Conservation (phyloP, 768 basidiomycete species). For the Boletus huronensis region DNA sequence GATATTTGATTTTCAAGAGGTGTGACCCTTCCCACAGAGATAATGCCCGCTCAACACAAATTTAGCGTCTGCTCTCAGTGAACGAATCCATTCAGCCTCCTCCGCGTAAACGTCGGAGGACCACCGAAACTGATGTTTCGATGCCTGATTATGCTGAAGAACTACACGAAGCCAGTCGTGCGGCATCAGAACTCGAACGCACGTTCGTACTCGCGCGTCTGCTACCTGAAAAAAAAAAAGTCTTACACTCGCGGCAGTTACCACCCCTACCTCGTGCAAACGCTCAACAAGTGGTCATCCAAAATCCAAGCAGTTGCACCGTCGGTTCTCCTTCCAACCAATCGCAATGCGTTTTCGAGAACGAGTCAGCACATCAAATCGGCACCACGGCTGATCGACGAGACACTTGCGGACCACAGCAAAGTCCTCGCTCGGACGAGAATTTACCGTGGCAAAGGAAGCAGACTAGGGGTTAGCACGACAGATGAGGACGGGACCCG, state of each 20-base stretch:
- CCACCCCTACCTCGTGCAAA: slow-evolving; percentile 71
- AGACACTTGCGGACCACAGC: slow-evolving; percentile 54
- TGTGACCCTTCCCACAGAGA: slow-evolving; percentile 27
- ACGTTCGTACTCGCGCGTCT: slow-evolving; percentile 38
- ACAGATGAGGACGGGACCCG: slow-evolving; percentile 34
- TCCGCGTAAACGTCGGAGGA: slow-evolving; percentile 55
- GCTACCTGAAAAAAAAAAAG: not conserved
- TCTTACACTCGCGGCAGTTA: slow-evolving; percentile 35
- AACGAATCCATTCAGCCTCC: slow-evolving; percentile 49
- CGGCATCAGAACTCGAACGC: slow-evolving; percentile 47
- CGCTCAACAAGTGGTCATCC: slow-evolving; percentile 89
- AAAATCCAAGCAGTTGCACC: slow-evolving; percentile 94
- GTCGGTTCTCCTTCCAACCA: slow-evolving; percentile 65
- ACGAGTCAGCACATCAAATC: slow-evolving; percentile 55
- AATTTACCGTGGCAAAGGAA: slow-evolving; percentile 47
- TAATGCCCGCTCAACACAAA: slow-evolving; percentile 14
- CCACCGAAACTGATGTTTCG: slow-evolving; percentile 24
- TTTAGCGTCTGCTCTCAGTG: slow-evolving; percentile 42
- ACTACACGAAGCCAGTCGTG: slow-evolving; percentile 42
- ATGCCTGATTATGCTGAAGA: slow-evolving; percentile 15
- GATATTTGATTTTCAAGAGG: slow-evolving; percentile 66
- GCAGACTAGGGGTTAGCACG: slow-evolving; percentile 37
- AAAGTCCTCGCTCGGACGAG: slow-evolving; percentile 66
- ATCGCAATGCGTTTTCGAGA: slow-evolving; percentile 66
- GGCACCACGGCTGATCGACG: slow-evolving; percentile 74